phyloP scores from a whole-genome alignment of 2,329 filamentous ascomycete genomes.

The Phialemoniopsis sp. region DNA sequence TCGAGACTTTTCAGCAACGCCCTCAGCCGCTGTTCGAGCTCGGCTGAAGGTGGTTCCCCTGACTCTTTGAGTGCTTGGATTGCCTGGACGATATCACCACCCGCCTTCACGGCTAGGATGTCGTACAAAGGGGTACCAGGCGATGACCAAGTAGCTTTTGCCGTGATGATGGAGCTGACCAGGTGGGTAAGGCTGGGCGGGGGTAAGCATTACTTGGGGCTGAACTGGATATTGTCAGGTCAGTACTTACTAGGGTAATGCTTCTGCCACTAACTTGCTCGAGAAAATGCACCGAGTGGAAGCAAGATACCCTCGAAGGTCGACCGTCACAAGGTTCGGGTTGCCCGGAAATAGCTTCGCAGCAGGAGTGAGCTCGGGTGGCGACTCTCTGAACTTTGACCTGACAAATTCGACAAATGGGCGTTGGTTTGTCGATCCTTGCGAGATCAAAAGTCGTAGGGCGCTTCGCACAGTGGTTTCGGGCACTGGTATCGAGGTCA shows the following conservation, averaged over 20 bases:
- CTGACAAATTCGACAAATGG: constrained; percentile 27
- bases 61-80: constrained; percentile 30
- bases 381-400: constrained; percentile 16
- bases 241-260: constrained; percentile 22
- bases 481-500: constrained; percentile 17
- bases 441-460: constrained; percentile 23
- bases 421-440: constrained; percentile 20
- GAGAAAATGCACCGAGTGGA: constrained; percentile 29
- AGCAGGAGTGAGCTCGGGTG: constrained; percentile 12
- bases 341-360: constrained; percentile 18
- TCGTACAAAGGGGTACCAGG: constrained; percentile 13
- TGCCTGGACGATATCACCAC: constrained; percentile 29
- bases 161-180: constrained; percentile 9
- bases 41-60: constrained; percentile 8
- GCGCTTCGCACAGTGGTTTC: constrained; percentile 25
- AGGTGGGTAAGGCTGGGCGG: constrained; percentile 19
- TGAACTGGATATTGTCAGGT: not conserved
- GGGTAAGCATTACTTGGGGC: too few species aligned
- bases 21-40: constrained; percentile 12
- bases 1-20: constrained; percentile 14
- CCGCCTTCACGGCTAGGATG: constrained; percentile 18
- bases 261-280: constrained; percentile 22
- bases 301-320: constrained; percentile 20
- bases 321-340: constrained; percentile 8
- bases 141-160: constrained; percentile 13